These are phyloP conservation scores for Microsporum audouinii DNA, from an alignment of 2,329 filamentous ascomycete species.

Conservation along the genomic window DNA sequence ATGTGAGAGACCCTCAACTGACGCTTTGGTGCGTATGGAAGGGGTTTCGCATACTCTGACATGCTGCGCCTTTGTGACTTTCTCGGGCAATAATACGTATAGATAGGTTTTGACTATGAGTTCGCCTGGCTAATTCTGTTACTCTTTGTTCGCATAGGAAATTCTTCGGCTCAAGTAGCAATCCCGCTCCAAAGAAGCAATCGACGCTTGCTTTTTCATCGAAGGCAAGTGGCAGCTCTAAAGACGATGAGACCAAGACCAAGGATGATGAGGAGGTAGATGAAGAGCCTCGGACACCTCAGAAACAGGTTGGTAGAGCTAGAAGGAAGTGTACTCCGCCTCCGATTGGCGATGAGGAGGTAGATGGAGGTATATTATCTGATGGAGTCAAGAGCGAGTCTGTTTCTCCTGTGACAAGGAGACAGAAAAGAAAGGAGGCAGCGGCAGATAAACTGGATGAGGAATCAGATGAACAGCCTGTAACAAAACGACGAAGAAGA, in stretches of 20 bases:
- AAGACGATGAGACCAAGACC: conserved; percentile 18
- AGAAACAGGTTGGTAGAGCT: background rate
- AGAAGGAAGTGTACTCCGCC: conserved; percentile 11
- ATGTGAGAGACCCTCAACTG: conserved; percentile 63
- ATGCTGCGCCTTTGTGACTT: background rate
- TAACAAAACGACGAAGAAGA: conserved; percentile 42
- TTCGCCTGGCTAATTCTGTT: background rate
- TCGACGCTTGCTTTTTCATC: conserved; percentile 63
- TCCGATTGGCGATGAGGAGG: conserved; percentile 6
- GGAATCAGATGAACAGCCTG: conserved; percentile 49
- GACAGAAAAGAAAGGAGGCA: conserved; percentile 30
- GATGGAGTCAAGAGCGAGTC: conserved; percentile 13
- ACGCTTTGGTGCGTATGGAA: conserved; percentile 55
- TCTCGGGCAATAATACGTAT: background rate
- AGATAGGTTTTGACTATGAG: too few relatives aligned
- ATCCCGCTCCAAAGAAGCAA: conserved; percentile 56
- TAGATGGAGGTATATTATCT: conserved; percentile 11
- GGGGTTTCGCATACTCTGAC: background rate
- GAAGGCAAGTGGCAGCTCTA: conserved; percentile 39
- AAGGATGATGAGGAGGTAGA: conserved; percentile 11
- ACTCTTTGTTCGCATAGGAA: conserved; percentile 47
- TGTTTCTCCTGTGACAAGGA: conserved; percentile 15
- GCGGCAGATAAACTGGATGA: conserved; percentile 36
- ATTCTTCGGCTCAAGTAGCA: conserved; percentile 64
- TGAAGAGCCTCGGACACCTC: background rate